Base-by-base conservation (phyloP, 257 asterid species). In the Rehmannia glutinosa region DNA sequence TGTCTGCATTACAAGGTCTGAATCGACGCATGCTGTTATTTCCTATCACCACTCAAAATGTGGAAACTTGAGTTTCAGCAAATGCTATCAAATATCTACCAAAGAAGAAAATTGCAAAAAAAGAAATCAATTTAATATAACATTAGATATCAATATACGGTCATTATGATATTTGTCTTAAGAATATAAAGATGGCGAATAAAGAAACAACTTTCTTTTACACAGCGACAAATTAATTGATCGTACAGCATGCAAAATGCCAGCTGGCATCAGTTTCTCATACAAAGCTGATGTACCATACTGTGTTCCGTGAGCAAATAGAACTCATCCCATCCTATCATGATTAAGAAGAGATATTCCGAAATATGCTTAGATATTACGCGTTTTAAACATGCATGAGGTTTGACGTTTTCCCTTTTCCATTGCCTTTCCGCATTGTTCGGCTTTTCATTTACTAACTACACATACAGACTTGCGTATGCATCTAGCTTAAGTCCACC, bases 221-320 rank as follows among this genome's bases (percentile, higher is more conserved):
- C 15, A 50, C 36, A 10, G 21, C 15, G 51, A 65, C 47, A 33
- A 56, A 45, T 35, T 47, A 54, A 49, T 36, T 21, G 49, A 60
- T 27, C 19, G 49, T 68, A 33, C 59, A 45, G 52, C 75, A 72
- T 19, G 64, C 63, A 52, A 66, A 72, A 54, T 0, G 67, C 51
- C 61, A 70, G 49, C 61, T 54, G 75, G 70, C 73, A 66, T 46
- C 54, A 59, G 51, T 64, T 68, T 51, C 56, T 43, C 30, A 32
- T 28, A 68, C 25, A 63, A 66, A 62, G 75, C 53, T 70, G 50
- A 49, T 28, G 54, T 41, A 52, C 41, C 69, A 61, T 35, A 32
- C n/a, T n/a, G n/a, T n/a, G n/a, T n/a, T 73, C 64, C 70, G 57
- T 74, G 70, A 36, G 54, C 24, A 52, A 61, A 45, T 53, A 20